phyloP scores from a whole-genome alignment of 768 basidiomycete genomes.

The Hortiboletus campestris region DNA sequence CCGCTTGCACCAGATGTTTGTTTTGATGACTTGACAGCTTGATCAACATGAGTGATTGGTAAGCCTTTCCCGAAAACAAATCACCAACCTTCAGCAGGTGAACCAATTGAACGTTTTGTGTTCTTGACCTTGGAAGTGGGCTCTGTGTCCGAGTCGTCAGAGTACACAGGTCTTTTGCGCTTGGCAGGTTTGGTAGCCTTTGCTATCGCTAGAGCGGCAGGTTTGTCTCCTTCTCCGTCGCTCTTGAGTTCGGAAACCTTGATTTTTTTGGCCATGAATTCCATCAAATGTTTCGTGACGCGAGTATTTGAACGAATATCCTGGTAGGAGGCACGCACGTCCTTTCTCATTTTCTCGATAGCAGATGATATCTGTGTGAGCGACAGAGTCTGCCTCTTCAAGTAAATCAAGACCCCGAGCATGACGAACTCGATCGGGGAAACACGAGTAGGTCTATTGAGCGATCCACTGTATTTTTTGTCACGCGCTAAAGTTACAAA shows the following conservation, averaged over 20 bases:
- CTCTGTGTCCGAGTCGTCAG: constrained; percentile 26
- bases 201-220: constrained; percentile 18
- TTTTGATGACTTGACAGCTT: constrained; percentile 16
- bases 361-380: constrained; percentile 44
- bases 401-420: constrained; percentile 40
- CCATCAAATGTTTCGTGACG: constrained; percentile 34
- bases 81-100: constrained; percentile 16
- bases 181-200: constrained; percentile 17
- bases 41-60: not conserved
- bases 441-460: constrained; percentile 36
- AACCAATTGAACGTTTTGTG: not conserved
- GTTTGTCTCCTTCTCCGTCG: constrained; percentile 32
- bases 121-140: constrained; percentile 15
- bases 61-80: not conserved
- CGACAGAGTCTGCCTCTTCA: constrained; percentile 33
- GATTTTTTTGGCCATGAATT: constrained; percentile 31
- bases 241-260: constrained; percentile 33
- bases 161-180: constrained; percentile 25
- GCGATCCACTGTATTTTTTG: constrained; percentile 30
- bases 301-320: constrained; percentile 42
- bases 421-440: constrained; percentile 48
- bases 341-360: constrained; percentile 38
- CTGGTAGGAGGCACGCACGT: constrained; percentile 36
- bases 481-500: constrained; percentile 35
- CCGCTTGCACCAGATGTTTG: not conserved